These are phyloP conservation scores for Anisodus tanguticus DNA, from an alignment of 257 asterid species.

Conservation along the genomic window DNA sequence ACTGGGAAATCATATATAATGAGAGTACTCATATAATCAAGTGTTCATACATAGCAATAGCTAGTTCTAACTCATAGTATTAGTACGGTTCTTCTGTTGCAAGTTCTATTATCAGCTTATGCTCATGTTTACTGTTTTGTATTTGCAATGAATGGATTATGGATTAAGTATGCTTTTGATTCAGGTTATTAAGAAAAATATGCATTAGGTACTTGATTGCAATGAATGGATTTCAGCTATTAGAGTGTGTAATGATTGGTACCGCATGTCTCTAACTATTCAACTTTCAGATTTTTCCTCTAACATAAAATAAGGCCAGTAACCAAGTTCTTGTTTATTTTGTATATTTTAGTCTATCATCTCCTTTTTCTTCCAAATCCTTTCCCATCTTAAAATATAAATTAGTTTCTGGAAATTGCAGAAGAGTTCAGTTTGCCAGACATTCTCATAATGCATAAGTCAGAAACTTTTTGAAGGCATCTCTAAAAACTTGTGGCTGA, in stretches of 20 bases:
- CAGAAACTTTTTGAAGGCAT: too few relatives aligned
- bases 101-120: background rate
- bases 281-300: background rate
- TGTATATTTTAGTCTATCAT: too few relatives aligned
- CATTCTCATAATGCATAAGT: too few relatives aligned
- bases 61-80: background rate
- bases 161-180: background rate
- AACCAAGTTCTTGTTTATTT: too few relatives aligned
- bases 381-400: too few relatives aligned
- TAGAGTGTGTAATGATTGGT: background rate
- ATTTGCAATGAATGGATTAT: background rate
- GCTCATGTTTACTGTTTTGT: background rate
- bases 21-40: too few relatives aligned
- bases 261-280: too few relatives aligned
- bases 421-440: too few relatives aligned
- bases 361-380: too few relatives aligned
- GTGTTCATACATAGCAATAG: background rate
- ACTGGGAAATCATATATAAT: background rate
- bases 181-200: too few relatives aligned
- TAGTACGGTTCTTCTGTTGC: background rate
- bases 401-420: too few relatives aligned
- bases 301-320: background rate
- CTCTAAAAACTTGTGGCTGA: too few relatives aligned
- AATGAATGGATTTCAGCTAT: background rate
- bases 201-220: background rate